These are phyloP conservation scores for Effrenium voratum DNA, from an alignment of 73 alveolate genomes.

Conservation along the genomic window DNA sequence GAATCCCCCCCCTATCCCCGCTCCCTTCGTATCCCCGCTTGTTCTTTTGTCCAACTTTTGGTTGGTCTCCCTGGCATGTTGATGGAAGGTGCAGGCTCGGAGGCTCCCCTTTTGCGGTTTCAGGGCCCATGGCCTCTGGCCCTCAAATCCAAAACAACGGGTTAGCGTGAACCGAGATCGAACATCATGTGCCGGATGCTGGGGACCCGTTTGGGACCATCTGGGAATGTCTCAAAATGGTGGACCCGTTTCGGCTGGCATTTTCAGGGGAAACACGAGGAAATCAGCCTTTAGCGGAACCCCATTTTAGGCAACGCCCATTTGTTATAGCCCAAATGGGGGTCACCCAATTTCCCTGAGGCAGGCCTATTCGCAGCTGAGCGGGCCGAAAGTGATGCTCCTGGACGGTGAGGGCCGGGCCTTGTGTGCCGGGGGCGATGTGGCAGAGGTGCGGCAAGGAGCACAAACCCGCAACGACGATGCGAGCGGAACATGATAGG, in stretches of 20 bases:
- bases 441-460: conserved; percentile 68
- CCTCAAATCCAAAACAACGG: too few relatives aligned
- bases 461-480: too few relatives aligned
- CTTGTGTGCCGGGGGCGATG: conserved; percentile 80
- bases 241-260: neutral
- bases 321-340: neutral
- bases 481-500: too few relatives aligned
- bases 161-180: too few relatives aligned
- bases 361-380: neutral
- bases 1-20: too few relatives aligned
- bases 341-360: neutral
- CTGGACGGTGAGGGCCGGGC: conserved; percentile 85
- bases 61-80: too few relatives aligned
- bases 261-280: neutral
- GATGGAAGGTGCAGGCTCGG: too few relatives aligned
- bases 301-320: neutral
- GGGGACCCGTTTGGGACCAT: neutral
- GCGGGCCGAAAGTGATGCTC: neutral
- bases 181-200: too few relatives aligned
- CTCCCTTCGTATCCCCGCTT: too few relatives aligned
- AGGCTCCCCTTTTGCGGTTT: too few relatives aligned
- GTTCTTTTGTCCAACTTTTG: too few relatives aligned
- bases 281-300: neutral
- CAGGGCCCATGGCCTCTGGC: too few relatives aligned
- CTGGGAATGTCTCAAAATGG: neutral